Evolutionary conservation across 2,329 filamentous ascomycete genomes (phyloP).

Genomic region (Beauveria varroae): DNA sequence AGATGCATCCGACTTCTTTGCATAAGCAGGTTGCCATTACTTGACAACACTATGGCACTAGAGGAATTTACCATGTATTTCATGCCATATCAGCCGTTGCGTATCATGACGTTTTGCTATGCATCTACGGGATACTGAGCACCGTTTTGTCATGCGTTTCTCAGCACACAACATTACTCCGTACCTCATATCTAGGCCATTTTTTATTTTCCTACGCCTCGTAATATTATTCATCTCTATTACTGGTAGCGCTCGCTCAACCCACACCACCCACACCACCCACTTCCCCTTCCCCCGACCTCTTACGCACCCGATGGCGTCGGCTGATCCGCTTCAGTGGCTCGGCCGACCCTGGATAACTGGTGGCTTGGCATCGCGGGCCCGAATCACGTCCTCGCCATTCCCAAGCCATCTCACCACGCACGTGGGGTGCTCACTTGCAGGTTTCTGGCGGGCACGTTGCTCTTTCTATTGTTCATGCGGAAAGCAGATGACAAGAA

Average conservation of each 20-base stretch:
- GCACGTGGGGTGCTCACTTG: not conserved
- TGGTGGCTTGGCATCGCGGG: not conserved
- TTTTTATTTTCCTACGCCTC: no score
- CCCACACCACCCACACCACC: not conserved
- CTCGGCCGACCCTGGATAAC: not conserved
- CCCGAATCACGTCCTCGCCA: constrained; percentile 9
- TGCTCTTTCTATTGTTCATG: no score
- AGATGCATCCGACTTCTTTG: not conserved
- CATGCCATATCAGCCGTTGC: no score
- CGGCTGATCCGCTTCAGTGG: constrained; percentile 6
- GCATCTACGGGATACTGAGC: no score
- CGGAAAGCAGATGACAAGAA: no score
- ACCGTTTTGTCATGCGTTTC: no score
- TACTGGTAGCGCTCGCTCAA: not conserved
- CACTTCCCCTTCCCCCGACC: not conserved
- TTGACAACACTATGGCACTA: no score
- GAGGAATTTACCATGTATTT: no score
- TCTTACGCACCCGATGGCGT: not conserved
- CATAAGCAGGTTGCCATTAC: not conserved
- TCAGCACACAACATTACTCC: no score
- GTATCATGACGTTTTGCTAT: no score
- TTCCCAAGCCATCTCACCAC: constrained; percentile 1
- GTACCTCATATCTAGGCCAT: no score
- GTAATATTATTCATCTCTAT: not conserved
- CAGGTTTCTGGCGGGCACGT: no score